Conservation (phyloP, 345 rosid genomes). For the Anastatica hierochuntica region DNA sequence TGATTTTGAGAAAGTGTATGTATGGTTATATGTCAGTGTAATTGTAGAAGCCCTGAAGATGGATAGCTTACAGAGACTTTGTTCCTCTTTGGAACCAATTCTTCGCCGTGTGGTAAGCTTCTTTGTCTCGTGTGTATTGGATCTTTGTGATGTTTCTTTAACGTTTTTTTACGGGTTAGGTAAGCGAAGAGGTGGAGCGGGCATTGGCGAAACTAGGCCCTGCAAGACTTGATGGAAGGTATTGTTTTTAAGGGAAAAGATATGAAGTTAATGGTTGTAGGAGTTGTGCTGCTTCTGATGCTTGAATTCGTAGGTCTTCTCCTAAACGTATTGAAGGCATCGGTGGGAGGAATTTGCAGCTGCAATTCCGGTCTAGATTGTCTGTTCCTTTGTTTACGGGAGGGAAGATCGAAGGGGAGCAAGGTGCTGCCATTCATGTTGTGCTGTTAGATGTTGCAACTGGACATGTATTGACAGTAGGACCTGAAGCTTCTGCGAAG, state of each 20-base stretch:
- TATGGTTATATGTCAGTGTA: conserved; percentile 43
- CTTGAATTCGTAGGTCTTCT: conserved; percentile 45
- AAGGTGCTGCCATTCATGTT: conserved; percentile 76
- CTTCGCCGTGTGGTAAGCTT: conserved; percentile 84
- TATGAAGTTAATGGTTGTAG: not conserved
- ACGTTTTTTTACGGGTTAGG: conserved; percentile 33
- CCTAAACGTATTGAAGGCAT: conserved; percentile 72
- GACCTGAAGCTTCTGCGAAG: conserved; percentile 65
- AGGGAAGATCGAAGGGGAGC: conserved; percentile 96
- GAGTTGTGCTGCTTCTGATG: not conserved
- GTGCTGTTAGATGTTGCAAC: conserved; percentile 55
- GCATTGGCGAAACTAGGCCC: conserved; percentile 85
- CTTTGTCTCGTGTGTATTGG: not conserved
- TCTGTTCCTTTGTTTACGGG: conserved; percentile 93
- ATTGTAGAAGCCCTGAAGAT: conserved; percentile 97
- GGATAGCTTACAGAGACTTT: conserved; percentile 92
- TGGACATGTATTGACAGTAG: conserved; percentile 60
- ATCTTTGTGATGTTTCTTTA: not conserved
- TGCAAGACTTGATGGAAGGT: conserved; percentile 59
- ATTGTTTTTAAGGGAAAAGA: too few relatives aligned
- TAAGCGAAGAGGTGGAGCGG: conserved; percentile 96
- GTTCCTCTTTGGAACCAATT: conserved; percentile 92
- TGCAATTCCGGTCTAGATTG: conserved; percentile 72
- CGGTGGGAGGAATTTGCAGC: conserved; percentile 73
- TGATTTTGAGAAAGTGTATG: not conserved